Evolutionary conservation across 1,284 basidiomycete genomes (phyloP).

Genomic region (Xerocomus nothofagi): DNA sequence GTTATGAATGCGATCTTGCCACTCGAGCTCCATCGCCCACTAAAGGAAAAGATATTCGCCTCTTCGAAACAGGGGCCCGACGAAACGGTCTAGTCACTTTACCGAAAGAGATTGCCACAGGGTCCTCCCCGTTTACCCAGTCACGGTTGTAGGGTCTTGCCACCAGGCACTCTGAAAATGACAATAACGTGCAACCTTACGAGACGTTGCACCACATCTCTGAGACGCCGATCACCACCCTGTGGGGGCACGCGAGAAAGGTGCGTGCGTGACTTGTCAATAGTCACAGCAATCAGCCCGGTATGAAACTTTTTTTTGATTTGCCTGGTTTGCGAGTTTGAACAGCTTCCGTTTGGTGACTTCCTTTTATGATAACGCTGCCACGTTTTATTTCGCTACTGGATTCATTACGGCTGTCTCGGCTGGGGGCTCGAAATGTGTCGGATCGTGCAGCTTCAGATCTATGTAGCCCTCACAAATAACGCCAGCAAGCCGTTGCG

Average conservation of each 20-base stretch:
- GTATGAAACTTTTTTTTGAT: neutral
- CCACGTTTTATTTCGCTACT: conserved; percentile 7
- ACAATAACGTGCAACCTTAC: conserved; percentile 18
- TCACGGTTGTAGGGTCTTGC: conserved; percentile 7
- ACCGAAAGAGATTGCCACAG: conserved; percentile 22
- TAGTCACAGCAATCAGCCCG: neutral
- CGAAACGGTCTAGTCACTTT: neutral
- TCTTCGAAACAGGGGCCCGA: conserved; percentile 9
- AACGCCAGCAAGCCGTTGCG: neutral
- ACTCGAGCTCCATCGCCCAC: neutral
- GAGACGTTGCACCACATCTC: conserved; percentile 5
- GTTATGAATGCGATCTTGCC: neutral
- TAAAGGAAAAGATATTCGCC: neutral
- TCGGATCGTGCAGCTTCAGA: conserved; percentile 3
- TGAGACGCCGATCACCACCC: conserved; percentile 19
- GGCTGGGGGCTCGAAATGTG: neutral
- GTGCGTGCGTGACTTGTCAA: neutral
- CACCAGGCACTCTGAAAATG: conserved; percentile 20
- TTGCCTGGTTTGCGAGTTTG: neutral
- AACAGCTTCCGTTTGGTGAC: neutral
- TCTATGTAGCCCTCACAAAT: neutral
- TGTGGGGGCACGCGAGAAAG: conserved; percentile 1
- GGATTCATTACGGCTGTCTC: neutral
- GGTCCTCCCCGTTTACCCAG: conserved; percentile 17
- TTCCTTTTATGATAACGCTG: neutral